These are phyloP conservation scores for Neonectria magnoliae DNA, from an alignment of 2,329 filamentous ascomycete species.

Conservation along the genomic window DNA sequence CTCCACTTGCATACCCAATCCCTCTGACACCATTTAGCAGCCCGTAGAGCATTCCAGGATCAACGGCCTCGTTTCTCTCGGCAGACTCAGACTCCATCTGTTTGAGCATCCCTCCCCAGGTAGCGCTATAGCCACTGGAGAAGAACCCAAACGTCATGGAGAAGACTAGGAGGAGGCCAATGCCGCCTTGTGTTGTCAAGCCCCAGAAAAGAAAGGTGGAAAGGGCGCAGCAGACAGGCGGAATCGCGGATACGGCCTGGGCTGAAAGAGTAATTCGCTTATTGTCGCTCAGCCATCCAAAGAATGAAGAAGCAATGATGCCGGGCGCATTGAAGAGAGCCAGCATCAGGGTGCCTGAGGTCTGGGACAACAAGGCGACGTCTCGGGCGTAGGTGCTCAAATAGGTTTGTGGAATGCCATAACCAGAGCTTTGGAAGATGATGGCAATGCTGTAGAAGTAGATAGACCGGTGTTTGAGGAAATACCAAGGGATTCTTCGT, in stretches of 20 bases:
- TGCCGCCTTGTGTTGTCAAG: constrained; percentile 16
- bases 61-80: constrained; percentile 26
- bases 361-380: constrained; percentile 19
- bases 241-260: constrained; percentile 12
- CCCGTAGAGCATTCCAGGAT: constrained; percentile 26
- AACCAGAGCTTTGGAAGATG: constrained; percentile 26
- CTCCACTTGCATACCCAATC: constrained; percentile 28
- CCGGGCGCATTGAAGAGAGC: constrained; percentile 28
- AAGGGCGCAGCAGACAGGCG: constrained; percentile 13
- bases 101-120: constrained; percentile 30
- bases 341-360: constrained; percentile 25
- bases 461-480: constrained; percentile 19
- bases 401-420: constrained; percentile 31
- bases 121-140: constrained; percentile 31
- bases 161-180: constrained; percentile 25
- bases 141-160: constrained; percentile 33
- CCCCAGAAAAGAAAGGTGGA: constrained; percentile 31
- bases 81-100: constrained; percentile 26
- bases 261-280: constrained; percentile 17
- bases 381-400: constrained; percentile 27
- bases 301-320: constrained; percentile 25
- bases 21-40: constrained; percentile 30
- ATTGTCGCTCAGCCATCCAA: constrained; percentile 27
- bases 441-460: constrained; percentile 26
- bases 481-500: constrained; percentile 17